phyloP scores from a whole-genome alignment of 768 basidiomycete species.

The Steccherinum ochraceum region DNA sequence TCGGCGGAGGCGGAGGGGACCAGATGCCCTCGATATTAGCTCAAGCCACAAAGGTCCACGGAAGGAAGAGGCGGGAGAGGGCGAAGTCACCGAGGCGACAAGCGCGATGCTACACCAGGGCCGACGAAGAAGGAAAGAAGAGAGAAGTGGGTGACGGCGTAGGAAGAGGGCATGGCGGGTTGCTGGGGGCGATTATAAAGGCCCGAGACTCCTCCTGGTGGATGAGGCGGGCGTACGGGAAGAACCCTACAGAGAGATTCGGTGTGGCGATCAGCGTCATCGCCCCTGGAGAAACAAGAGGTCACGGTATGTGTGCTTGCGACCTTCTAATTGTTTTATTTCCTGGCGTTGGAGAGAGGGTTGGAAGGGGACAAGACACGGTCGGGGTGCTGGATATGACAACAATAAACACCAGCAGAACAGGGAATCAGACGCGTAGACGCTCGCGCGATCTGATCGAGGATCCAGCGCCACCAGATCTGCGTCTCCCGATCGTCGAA shows the following conservation, averaged over 20 bases:
- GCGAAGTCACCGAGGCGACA: too few species aligned
- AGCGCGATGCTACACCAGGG: neutral
- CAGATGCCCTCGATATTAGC: too few species aligned
- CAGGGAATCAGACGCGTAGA: too few species aligned
- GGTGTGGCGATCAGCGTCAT: neutral
- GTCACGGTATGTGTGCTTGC: too few species aligned
- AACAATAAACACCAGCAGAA: neutral
- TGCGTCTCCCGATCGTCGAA: neutral
- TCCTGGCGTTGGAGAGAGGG: neutral
- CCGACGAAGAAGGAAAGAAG: too few species aligned
- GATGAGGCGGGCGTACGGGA: too few species aligned
- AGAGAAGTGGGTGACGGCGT: neutral
- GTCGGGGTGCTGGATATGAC: neutral
- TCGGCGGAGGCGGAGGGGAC: too few species aligned
- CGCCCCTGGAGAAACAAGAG: neutral
- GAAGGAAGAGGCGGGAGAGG: too few species aligned
- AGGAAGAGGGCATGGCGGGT: neutral
- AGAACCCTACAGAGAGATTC: neutral
- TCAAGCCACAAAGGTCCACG: too few species aligned
- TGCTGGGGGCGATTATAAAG: neutral
- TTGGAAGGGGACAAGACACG: too few species aligned
- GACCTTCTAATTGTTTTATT: neutral
- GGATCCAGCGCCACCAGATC: neutral
- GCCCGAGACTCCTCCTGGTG: too few species aligned
- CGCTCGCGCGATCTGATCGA: neutral